Evolutionary conservation across 306 rosid species (phyloP), one percentile per base, ranked within the genome.

Genomic region (Lathyrus oleraceus): DNA sequence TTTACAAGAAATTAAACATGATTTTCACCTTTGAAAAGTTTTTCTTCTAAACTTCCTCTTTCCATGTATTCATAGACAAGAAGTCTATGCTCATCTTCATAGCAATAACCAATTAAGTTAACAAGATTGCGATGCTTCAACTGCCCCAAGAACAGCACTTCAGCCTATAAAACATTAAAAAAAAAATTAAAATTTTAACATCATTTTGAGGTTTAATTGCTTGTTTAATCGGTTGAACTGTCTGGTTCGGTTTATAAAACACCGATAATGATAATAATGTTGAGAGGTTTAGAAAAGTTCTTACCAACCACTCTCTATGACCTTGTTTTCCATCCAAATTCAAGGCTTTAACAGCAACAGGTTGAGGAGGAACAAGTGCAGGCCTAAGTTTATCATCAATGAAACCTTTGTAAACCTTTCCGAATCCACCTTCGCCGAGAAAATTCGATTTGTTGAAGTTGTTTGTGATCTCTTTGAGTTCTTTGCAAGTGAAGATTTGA

Each of bases 391-490:
- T 81, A 58, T 89, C 92, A 81, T 81, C 88, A 38, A 94, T 70
- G 58, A 91, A 94, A 14, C 97, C 99, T 70, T 94, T 94, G 61
- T 81, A 94, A 0, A 94, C 99, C 10, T 85, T 81, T 12, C 99
- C 99, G 35, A 94, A 94, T 10, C 99, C 99, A 23, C 99, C 99
- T 73, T 94, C 97, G 0, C 96, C 99, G 28, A 94, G 85, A 76
- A 78, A 66, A 61, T 85, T 91, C 23, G 75, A 76, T 61, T 84
- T 85, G 65, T 67, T 61, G 76, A 88, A 91, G 68, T 32, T 56
- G 13, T 87, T 65, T 4, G 99, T 91, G 5, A 91, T 71, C 57
- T 75, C 83, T 72, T 76, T 40, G 66, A 94, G 95, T 81, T 91
- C 96, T 25, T 85, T 80, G 44, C 63, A 76, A 21, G 95, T 81